Evolutionary conservation across 352 stramenopile species (phyloP).

Genomic region (Plasmopara viticola): DNA sequence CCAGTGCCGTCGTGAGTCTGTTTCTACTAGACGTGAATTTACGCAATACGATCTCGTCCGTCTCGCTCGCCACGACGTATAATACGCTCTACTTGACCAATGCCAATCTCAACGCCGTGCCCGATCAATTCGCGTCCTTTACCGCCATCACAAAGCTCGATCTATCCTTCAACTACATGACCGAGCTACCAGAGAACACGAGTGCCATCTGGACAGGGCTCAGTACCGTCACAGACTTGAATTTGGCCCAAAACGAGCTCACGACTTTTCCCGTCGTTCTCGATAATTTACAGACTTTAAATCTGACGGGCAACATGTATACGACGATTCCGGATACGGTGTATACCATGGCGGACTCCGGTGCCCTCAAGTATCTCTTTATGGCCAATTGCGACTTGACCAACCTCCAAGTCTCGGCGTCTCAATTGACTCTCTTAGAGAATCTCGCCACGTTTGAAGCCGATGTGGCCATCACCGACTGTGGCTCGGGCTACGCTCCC

Average conservation of each 20-base stretch:
- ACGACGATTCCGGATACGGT: conserved; percentile 37
- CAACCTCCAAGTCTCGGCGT: conserved; percentile 38
- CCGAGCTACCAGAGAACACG: conserved; percentile 27
- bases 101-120: conserved; percentile 38
- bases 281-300: conserved; percentile 29
- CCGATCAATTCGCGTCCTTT: conserved; percentile 30
- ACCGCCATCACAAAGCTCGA: conserved; percentile 27
- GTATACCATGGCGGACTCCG: conserved; percentile 33
- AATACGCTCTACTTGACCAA: conserved; percentile 36
- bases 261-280: conserved; percentile 33
- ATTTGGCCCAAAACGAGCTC: conserved; percentile 39
- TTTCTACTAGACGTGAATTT: conserved; percentile 33
- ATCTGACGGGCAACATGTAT: conserved; percentile 43
- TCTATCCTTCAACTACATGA: conserved; percentile 47
- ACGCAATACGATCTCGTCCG: conserved; percentile 25
- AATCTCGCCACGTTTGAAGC: conserved; percentile 40
- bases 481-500: conserved; percentile 13
- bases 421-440: conserved; percentile 34
- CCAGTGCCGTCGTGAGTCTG: conserved; percentile 26
- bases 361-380: conserved; percentile 38
- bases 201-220: conserved; percentile 29
- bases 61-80: conserved; percentile 27
- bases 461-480: conserved; percentile 41
- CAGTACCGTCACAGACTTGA: conserved; percentile 28
- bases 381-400: conserved; percentile 49